Conservation (phyloP, 1,284 basidiomycete genomes). For the Pseudozyma flocculosa region DNA sequence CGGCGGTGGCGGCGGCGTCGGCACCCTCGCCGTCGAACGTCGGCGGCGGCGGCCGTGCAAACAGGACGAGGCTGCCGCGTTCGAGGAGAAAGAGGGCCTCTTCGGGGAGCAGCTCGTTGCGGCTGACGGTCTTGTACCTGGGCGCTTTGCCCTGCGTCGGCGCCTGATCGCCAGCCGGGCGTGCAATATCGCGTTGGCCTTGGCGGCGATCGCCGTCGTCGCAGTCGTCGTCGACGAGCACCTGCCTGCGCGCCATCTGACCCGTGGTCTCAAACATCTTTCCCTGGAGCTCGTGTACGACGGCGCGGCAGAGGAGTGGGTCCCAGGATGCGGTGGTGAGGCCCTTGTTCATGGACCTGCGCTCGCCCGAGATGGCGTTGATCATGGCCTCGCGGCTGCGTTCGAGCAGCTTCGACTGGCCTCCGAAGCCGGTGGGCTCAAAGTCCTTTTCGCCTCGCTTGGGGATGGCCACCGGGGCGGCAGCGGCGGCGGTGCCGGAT, state of each 20-base stretch:
- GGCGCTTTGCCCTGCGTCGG: too few species aligned
- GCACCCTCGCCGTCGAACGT: neutral
- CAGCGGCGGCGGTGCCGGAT: neutral
- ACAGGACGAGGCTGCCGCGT: slow-evolving; percentile 49
- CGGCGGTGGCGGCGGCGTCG: slow-evolving; percentile 5
- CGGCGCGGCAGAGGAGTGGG: slow-evolving; percentile 32
- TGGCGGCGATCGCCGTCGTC: slow-evolving; percentile 4
- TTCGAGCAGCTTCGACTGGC: slow-evolving; percentile 77
- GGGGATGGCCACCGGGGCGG: slow-evolving; percentile 28
- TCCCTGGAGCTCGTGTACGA: slow-evolving; percentile 41
- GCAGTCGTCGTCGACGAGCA: slow-evolving; percentile 1
- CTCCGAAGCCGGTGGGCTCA: slow-evolving; percentile 69
- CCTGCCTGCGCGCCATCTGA: slow-evolving; percentile 15
- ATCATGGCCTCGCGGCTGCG: slow-evolving; percentile 80
- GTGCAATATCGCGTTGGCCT: too few species aligned
- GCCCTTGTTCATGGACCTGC: slow-evolving; percentile 55
- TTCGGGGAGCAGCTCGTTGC: slow-evolving; percentile 81
- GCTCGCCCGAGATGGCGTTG: slow-evolving; percentile 70
- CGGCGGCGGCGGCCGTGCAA: neutral
- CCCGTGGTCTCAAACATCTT: slow-evolving; percentile 48
- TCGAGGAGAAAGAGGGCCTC: slow-evolving; percentile 91
- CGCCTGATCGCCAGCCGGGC: too few species aligned
- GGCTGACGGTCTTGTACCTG: slow-evolving; percentile 7
- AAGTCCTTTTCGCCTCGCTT: slow-evolving; percentile 63
- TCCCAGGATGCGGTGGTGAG: slow-evolving; percentile 47